Evolutionary conservation across 495 filamentous ascomycete species (phyloP), one percentile per base, ranked within the genome.

Genomic region (Penicillium canescens): DNA sequence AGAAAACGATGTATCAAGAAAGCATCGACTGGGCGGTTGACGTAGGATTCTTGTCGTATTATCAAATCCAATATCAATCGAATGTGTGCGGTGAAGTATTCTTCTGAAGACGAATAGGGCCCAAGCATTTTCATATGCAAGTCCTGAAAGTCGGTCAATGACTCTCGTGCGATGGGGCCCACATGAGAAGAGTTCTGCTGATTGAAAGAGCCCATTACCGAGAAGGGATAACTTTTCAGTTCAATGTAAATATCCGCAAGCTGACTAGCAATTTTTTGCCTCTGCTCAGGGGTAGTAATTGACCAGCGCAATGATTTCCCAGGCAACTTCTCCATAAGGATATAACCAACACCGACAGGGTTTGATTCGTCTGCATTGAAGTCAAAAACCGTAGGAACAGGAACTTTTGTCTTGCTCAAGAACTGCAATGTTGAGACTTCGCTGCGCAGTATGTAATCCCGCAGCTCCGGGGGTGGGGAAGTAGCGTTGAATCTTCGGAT

Each of bases 281-380:
- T 67, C 33, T 73, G 66, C 54, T 61, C 46, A 13, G 51, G 13
- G 28, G 52, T 63, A 23, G 59, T 40, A 26, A 52, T 13, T 26
- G 66, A 54, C 67, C 69, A 75, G 20, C 65, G 45, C 23, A 75
- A 42, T 6, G 70, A 66, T 28, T 51, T 64, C 0, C 75, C 73
- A 23, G 58, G 40, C 45, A 77, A 13, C 57, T 74, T 78, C 38
- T 78, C 72, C 68, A 77, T 72, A 11, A 77, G 63, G 21, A 79
- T 74, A 72, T 58, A 57, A 23, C 46, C 55, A n/a, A 63, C 52
- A 12, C 74, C 72, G 31, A 76, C 64, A 35, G 64, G 63, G 38
- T 75, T 76, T 4, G 26, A 7, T 11, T 62, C 62, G 53, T 68
- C 35, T 2, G 64, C 24, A 12, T 57, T 52, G 42, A 63, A 70